Evolutionary conservation across 495 filamentous ascomycete genomes (phyloP), one percentile per base, ranked within the genome.

Genomic region (Paragyromitra xinjiangensis): DNA sequence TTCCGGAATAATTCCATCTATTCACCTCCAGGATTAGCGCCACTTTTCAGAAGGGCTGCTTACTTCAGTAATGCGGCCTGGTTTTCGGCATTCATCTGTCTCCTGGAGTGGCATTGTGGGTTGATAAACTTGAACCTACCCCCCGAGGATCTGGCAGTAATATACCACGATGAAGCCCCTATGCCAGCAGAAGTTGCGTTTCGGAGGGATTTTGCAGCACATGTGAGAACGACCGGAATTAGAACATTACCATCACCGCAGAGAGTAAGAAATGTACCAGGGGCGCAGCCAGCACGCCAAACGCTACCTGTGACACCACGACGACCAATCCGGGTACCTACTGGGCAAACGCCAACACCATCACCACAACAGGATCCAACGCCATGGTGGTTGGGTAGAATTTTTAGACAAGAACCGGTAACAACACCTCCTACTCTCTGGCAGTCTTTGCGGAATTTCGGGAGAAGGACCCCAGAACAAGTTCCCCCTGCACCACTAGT

Each of bases 51-150:
- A 12, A 45, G 61, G n/a, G 50, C 50, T 11, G 14, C n/a, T n/a
- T 44, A 59, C 9, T 24, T 76, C 16, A 77, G 14, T 7, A 77
- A 77, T 14, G 74, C 45, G 8, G 45, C 37, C 42, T 77, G 69
- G 74, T 77, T 73, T 61, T 59, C 39, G 39, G 69, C 50, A 16
- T 73, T 76, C 29, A 14, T 11, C 24, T 45, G 50, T 19, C 68
- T 76, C 11, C 29, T 76, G 8, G 56, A 64, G 42, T 76, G 73
- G 73, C 73, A 76, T 22, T 76, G 73, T 40, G 73, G 67, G 11
- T 3, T 76, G 22, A n/a, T 37, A 8, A 58, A 39, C 45, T 48
- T 73, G 34, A 14, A 39, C 16, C 39, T 73, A n/a, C 71, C 71
- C 7, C 50, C 34, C 16, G 71, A 45, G 34, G 71, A 73, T 7